These are phyloP conservation scores for Canavalia gladiata DNA, from an alignment of 306 rosid species.

Conservation along the genomic window DNA sequence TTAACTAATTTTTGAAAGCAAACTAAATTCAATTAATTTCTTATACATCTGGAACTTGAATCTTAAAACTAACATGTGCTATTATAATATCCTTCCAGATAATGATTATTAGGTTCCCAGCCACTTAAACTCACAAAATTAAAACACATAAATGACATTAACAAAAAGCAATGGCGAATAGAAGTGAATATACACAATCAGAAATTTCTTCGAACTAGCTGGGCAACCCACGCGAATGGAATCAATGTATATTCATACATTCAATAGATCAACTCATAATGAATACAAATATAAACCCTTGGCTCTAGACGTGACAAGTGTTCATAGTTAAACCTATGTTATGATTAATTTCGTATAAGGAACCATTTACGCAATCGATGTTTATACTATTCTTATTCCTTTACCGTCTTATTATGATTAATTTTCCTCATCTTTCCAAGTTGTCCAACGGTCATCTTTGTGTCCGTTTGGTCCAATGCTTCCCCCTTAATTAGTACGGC, in stretches of 20 bases:
- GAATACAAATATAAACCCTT: not conserved
- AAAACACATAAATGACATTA: slow-evolving; percentile 11
- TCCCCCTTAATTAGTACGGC: slow-evolving; percentile 39
- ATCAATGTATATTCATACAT: not conserved
- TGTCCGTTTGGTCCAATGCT: slow-evolving; percentile 12
- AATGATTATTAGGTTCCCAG: slow-evolving; percentile 13
- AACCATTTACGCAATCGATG: not conserved
- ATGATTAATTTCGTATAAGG: not conserved
- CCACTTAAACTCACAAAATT: not conserved
- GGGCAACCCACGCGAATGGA: slow-evolving; percentile 15
- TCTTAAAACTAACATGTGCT: not conserved
- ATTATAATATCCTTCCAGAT: slow-evolving; percentile 24
- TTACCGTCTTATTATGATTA: not conserved
- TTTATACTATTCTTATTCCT: not conserved
- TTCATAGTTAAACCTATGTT: not conserved
- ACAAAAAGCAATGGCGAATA: slow-evolving; percentile 32
- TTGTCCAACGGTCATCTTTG: slow-evolving; percentile 1
- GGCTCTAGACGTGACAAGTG: slow-evolving; percentile 28
- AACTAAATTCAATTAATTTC: too few relatives aligned
- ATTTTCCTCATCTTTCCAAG: not conserved
- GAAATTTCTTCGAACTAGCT: slow-evolving; percentile 15
- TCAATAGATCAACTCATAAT: not conserved
- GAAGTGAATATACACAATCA: slow-evolving; percentile 16
- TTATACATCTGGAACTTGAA: not conserved
- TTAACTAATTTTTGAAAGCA: too few relatives aligned